phyloP scores from a whole-genome alignment of 2,329 filamentous ascomycete genomes.

The Fusarium sp. region DNA sequence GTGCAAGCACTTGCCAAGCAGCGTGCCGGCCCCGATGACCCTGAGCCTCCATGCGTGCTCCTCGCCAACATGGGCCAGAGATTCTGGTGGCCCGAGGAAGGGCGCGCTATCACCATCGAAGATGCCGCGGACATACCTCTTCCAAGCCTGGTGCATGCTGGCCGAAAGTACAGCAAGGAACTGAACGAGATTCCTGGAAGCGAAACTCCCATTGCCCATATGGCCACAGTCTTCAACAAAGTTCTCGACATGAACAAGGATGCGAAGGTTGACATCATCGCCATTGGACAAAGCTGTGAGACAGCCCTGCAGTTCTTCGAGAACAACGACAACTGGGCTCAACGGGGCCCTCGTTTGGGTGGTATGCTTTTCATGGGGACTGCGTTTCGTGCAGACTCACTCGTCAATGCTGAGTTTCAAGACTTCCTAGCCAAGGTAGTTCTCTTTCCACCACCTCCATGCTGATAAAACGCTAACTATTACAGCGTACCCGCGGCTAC shows the following conservation, averaged over 20 bases:
- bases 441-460: not conserved
- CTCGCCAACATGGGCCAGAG: conserved; percentile 83
- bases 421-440: conserved; percentile 63
- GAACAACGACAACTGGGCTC: conserved; percentile 61
- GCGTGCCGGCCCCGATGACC: conserved; percentile 48
- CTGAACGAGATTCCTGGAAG: conserved; percentile 74
- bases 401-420: conserved; percentile 59
- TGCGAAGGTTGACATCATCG: conserved; percentile 76
- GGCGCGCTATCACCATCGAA: conserved; percentile 67
- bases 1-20: conserved; percentile 59
- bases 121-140: conserved; percentile 70
- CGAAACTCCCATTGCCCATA: conserved; percentile 67
- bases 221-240: conserved; percentile 73
- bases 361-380: conserved; percentile 64
- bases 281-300: conserved; percentile 73
- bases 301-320: conserved; percentile 69
- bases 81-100: conserved; percentile 76
- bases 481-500: conserved; percentile 70
- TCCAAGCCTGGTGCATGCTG: conserved; percentile 69
- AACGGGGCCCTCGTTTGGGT: conserved; percentile 57
- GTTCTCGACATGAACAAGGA: conserved; percentile 62
- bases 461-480: conserved; percentile 14
- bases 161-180: conserved; percentile 61
- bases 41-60: conserved; percentile 68
- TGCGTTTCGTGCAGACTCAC: conserved; percentile 52